A percentile compares a stretch with the other conserved stretches of the same genome.
Conservation (phyloP, 2,329 filamentous ascomycete species). For the Beauveria sp. region DNA sequence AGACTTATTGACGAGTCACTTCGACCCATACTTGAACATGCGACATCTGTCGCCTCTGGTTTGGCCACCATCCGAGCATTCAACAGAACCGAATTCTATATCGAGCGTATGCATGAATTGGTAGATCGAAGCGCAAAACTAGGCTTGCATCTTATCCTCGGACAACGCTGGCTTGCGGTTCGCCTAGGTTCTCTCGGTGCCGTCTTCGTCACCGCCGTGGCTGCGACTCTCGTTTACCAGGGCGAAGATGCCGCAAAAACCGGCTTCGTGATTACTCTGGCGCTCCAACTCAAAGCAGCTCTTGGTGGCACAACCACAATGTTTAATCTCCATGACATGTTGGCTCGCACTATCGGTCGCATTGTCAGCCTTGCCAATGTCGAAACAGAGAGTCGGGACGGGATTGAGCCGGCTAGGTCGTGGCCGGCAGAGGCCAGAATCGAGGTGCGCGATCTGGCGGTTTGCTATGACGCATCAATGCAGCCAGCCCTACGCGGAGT, state of each 20-base stretch:
- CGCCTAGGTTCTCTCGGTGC: conserved; percentile 7
- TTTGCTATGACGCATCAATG: neutral
- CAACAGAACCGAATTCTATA: neutral
- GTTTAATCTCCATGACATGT: neutral
- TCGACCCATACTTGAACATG: neutral
- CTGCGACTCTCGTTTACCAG: neutral
- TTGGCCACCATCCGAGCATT: conserved; percentile 13
- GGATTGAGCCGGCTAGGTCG: neutral
- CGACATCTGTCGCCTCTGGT: neutral
- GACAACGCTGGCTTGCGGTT: neutral
- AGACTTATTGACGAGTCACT: conserved; percentile 1
- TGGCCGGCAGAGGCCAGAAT: conserved; percentile 3
- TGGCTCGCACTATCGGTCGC: neutral
- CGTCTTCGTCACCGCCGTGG: conserved; percentile 5
- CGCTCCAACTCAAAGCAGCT: conserved; percentile 3
- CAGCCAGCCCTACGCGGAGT: neutral
- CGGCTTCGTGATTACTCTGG: conserved; percentile 8
- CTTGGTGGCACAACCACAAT: neutral
- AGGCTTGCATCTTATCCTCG: conserved; percentile 6
- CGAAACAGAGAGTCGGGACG: conserved; percentile 1
- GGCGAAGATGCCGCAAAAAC: conserved; percentile 1
- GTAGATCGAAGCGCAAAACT: conserved; percentile 1
- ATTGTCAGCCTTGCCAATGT: conserved; percentile 2
- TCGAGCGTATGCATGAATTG: neutral
- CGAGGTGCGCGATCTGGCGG: neutral